Evolutionary conservation across 768 basidiomycete genomes (phyloP).

Genomic region (Leccinum barrowsii): DNA sequence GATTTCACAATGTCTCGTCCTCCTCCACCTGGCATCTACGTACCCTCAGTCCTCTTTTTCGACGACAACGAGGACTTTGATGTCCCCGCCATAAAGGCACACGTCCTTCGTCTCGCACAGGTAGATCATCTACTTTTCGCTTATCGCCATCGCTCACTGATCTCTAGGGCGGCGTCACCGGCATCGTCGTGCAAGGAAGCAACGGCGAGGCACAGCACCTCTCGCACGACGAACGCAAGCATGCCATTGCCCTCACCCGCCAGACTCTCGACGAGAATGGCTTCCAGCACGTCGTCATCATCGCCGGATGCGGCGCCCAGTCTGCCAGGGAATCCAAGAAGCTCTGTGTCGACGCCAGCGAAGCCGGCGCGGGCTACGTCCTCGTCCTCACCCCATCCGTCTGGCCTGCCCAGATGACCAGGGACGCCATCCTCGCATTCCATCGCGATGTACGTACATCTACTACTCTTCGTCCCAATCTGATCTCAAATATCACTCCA

Average conservation of each 20-base stretch:
- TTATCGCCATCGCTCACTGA: constrained; percentile 14
- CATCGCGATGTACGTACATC: constrained; percentile 50
- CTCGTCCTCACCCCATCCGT: constrained; percentile 74
- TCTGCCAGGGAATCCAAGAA: constrained; percentile 73
- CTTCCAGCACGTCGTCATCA: constrained; percentile 61
- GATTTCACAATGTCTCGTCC: constrained; percentile 30
- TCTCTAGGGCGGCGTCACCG: constrained; percentile 64
- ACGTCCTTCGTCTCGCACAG: constrained; percentile 70
- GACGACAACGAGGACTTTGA: constrained; percentile 70
- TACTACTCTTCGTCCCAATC: background rate
- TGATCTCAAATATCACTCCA: constrained; percentile 21
- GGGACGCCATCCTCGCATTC: constrained; percentile 60
- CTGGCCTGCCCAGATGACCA: constrained; percentile 64
- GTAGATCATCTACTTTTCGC: constrained; percentile 32
- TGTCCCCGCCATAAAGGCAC: constrained; percentile 58
- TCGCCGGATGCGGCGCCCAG: constrained; percentile 83
- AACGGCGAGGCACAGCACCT: constrained; percentile 78
- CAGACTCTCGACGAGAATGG: constrained; percentile 71
- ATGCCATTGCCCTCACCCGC: constrained; percentile 60
- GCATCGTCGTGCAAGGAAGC: constrained; percentile 69
- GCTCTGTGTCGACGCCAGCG: constrained; percentile 69
- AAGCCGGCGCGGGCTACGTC: constrained; percentile 78
- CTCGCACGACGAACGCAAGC: constrained; percentile 66
- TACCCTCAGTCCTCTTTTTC: constrained; percentile 76
- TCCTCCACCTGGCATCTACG: constrained; percentile 69